Conservation (phyloP, 129 eudicot genomes). For the Flaveria robusta region DNA sequence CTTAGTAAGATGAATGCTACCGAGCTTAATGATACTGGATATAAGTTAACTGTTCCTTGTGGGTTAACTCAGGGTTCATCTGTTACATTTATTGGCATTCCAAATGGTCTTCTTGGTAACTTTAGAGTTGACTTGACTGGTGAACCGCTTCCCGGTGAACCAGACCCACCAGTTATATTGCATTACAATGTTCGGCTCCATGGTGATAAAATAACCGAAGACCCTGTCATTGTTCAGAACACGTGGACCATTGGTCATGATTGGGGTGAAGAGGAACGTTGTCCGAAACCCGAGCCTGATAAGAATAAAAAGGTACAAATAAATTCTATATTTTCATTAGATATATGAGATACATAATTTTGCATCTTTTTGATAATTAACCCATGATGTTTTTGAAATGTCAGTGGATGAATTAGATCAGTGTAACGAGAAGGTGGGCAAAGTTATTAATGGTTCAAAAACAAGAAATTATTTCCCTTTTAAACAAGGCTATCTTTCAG, state of each 20-base stretch:
- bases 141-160: constrained; percentile 91
- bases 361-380: neutral
- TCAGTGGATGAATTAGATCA: constrained; percentile 86
- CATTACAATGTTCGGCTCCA: constrained; percentile 95
- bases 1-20: constrained; percentile 75
- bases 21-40: constrained; percentile 57
- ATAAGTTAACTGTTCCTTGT: constrained; percentile 82
- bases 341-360: neutral
- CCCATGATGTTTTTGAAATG: constrained; percentile 12
- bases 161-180: constrained; percentile 86
- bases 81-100: constrained; percentile 86
- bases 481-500: constrained; percentile 82
- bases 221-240: constrained; percentile 95
- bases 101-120: constrained; percentile 88
- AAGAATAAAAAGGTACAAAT: constrained; percentile 65
- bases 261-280: constrained; percentile 98
- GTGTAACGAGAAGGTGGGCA: constrained; percentile 84
- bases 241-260: constrained; percentile 92
- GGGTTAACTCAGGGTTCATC: constrained; percentile 97
- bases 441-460: constrained; percentile 51
- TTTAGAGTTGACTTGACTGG: constrained; percentile 88
- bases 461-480: constrained; percentile 78
- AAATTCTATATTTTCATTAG: neutral
- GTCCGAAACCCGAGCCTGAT: constrained; percentile 69
- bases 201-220: constrained; percentile 85